These are phyloP conservation scores for Neocucurbitaria cava DNA, from an alignment of 2,329 filamentous ascomycete species.

Conservation along the genomic window DNA sequence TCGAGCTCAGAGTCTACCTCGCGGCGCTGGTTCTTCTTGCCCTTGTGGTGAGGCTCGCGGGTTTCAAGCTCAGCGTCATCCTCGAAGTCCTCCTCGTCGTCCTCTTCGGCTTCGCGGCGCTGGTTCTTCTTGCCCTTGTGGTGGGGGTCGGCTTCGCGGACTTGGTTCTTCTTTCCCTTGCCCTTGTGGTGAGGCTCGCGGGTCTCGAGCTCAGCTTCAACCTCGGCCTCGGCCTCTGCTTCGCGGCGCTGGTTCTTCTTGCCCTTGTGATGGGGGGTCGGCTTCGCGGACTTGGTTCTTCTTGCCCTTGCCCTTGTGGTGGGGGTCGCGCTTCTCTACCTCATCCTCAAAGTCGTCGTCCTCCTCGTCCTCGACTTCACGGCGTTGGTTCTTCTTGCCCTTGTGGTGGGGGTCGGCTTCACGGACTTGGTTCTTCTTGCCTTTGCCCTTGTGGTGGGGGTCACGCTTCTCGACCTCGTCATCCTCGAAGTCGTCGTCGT, in stretches of 20 bases:
- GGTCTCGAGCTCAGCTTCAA: not conserved
- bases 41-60: constrained; percentile 11
- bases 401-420: constrained; percentile 8
- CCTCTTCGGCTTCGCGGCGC: constrained; percentile 7
- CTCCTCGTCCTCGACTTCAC: not conserved
- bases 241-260: constrained; percentile 6
- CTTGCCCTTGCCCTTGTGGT: constrained; percentile 16
- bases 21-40: constrained; percentile 5
- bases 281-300: constrained; percentile 4
- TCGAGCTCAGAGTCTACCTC: not conserved
- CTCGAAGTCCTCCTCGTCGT: too few relatives aligned
- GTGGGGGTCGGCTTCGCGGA: constrained; percentile 8
- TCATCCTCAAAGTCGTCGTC: not conserved
- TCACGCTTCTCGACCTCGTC: constrained; percentile 2
- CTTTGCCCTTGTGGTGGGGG: constrained; percentile 14
- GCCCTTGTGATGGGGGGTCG: constrained; percentile 2
- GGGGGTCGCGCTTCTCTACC: not conserved
- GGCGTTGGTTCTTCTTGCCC: constrained; percentile 6
- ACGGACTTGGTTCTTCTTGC: constrained; percentile 9
- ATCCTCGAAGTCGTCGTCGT: not conserved
- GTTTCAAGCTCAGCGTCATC: too few relatives aligned
- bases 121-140: constrained; percentile 15
- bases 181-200: constrained; percentile 5
- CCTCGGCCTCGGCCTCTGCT: not conserved
- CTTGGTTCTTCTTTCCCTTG: constrained; percentile 12